Base-by-base conservation (phyloP, 768 basidiomycete genomes). In the Leucocoprinus birnbaumii region DNA sequence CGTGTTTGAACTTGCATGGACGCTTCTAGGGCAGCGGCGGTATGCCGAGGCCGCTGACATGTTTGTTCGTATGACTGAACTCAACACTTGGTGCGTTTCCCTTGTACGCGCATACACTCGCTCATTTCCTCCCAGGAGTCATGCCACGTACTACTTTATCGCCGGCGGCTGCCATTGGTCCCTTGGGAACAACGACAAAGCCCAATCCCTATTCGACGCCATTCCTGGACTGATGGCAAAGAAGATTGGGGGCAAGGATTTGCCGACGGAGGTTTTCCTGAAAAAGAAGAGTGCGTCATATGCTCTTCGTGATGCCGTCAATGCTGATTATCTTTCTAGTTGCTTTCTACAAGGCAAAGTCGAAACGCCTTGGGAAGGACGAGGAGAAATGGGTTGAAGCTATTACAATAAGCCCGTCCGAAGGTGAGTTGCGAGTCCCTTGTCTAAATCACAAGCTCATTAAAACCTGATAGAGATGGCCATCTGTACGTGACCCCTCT, bases 1-100 rank as follows among this genome's bases (percentile, higher is more conserved):
- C 7, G 74, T 82, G n/a, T 91, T 89, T 59, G 90, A 92, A 66
- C 75, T 92, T 3, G 88, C 86, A 0, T 91, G 90, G 89, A 84
- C 83, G 16, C 66, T 88, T 1, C 74, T 91, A 3, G 47, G 47
- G 4, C 54, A 61, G 22, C 41, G 60, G 3, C 37, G 78, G 55
- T 89, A 91, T 52, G 69, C 78, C 58, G 87, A 91, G 58, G 77
- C 85, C 1, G 87, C 87, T 1, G 80, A 86, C 45, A 73, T 75
- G 54, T 90, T 91, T 61, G 60, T 89, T 41, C 74, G 70, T 53
- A 71, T 91, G 59, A 84, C 82, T 3, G 77, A 82, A 58, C 62
- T 89, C 57, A 92, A 91, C 62, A 82, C 72, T 43, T 92, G 90
- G 90, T 84, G 31, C 6, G 76, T 68, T 7, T 26, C 1, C 24